phyloP scores from a whole-genome alignment of 169 alveolate genomes.

The Theileria luwenshuni region DNA sequence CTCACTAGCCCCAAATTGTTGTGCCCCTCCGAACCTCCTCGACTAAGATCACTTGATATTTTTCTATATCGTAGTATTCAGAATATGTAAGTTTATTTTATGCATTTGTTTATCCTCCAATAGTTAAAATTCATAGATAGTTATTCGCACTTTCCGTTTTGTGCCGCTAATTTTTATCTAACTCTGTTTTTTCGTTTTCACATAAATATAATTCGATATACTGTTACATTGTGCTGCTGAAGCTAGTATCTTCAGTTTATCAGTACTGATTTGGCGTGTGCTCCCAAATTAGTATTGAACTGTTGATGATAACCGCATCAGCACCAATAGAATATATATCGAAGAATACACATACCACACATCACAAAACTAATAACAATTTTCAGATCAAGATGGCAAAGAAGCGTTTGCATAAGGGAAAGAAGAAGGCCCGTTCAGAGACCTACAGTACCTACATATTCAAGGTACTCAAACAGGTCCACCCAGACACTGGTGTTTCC shows the following conservation, averaged over 20 bases:
- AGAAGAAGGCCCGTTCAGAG: constrained; percentile 72
- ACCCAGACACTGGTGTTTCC: constrained; percentile 96
- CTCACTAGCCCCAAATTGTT: constrained; percentile 23
- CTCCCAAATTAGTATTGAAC: too few species aligned
- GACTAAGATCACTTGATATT: constrained; percentile 22
- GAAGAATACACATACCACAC: too few species aligned
- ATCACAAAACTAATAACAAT: background rate
- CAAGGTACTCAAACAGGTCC: constrained; percentile 95
- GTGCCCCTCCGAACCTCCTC: constrained; percentile 11
- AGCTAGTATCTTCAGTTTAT: too few species aligned
- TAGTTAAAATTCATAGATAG: too few species aligned
- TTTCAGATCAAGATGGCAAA: constrained; percentile 70
- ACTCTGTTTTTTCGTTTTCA: too few species aligned
- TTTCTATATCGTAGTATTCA: constrained; percentile 25
- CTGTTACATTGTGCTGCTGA: too few species aligned
- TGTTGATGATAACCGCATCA: too few species aligned
- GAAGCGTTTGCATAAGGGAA: constrained; percentile 59
- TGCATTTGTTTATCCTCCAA: background rate
- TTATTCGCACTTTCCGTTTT: too few species aligned
- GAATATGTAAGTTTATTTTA: constrained; percentile 28
- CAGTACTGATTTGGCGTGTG: too few species aligned
- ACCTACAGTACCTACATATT: constrained; percentile 83
- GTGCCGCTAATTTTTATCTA: too few species aligned
- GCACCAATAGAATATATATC: too few species aligned
- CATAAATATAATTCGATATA: too few species aligned